Evolutionary conservation across 208 protist genomes (phyloP).

Genomic region (Acanthamoeba sp.): DNA sequence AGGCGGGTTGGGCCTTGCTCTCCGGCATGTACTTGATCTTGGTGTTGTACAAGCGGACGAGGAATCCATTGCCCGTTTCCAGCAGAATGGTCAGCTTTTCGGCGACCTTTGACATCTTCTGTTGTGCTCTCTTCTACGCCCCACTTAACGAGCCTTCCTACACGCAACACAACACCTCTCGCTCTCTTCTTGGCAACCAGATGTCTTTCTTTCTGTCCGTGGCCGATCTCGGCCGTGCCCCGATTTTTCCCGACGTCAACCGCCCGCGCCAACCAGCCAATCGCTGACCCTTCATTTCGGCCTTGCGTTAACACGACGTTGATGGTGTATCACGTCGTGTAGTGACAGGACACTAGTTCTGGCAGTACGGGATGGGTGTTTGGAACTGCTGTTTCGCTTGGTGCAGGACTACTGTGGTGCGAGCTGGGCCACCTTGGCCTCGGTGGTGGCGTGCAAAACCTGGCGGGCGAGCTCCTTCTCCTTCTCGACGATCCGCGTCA

Average conservation of each 20-base stretch:
- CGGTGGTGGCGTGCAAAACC: neutral
- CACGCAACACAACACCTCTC: no score
- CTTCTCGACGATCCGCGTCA: neutral
- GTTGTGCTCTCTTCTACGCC: neutral
- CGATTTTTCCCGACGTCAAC: no score
- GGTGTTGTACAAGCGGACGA: slow-evolving; percentile 51
- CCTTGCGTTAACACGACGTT: no score
- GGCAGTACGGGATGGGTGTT: no score
- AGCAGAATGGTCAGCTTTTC: slow-evolving; percentile 61
- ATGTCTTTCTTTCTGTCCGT: no score
- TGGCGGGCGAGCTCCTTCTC: neutral
- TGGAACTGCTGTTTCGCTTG: no score
- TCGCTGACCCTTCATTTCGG: neutral
- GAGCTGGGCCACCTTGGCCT: neutral
- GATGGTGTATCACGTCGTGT: no score
- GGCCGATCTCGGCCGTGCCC: neutral
- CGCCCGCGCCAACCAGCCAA: neutral
- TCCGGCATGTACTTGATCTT: slow-evolving; percentile 12
- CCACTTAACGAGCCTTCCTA: neutral
- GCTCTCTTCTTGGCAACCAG: no score
- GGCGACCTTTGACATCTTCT: slow-evolving; percentile 37
- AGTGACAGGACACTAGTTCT: no score
- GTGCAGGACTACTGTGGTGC: neutral
- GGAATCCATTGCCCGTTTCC: neutral
- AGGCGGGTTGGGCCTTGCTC: slow-evolving; percentile 10